phyloP scores from a whole-genome alignment of 192 early-diverging fungal genomes.

The Haplosporangium gracile region DNA sequence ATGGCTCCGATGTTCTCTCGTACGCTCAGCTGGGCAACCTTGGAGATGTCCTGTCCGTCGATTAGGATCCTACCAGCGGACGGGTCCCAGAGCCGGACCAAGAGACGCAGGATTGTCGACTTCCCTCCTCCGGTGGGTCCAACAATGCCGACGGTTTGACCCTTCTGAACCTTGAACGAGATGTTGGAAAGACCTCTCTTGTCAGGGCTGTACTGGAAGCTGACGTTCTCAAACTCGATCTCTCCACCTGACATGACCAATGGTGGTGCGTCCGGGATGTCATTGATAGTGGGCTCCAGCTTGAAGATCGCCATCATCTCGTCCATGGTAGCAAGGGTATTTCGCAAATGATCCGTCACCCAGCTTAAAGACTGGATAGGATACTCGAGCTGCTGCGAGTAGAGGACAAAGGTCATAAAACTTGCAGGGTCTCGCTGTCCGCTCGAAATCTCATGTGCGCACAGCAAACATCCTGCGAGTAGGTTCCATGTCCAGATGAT shows the following conservation, averaged over 20 bases:
- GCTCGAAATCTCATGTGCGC: constrained; percentile 75
- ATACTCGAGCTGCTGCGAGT: constrained; percentile 81
- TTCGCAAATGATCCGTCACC: neutral
- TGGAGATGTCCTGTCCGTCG: constrained; percentile 72
- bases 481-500: constrained; percentile 78
- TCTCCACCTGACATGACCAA: constrained; percentile 61
- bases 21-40: constrained; percentile 66
- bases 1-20: constrained; percentile 72
- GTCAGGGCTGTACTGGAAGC: constrained; percentile 70
- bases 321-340: constrained; percentile 82
- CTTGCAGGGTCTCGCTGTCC: constrained; percentile 78
- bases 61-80: constrained; percentile 65
- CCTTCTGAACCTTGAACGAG: constrained; percentile 66
- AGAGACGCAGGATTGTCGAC: constrained; percentile 56
- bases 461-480: constrained; percentile 75
- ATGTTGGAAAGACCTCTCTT: constrained; percentile 63
- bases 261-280: constrained; percentile 60
- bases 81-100: constrained; percentile 75
- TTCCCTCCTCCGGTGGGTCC: constrained; percentile 69
- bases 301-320: constrained; percentile 71
- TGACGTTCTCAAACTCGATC: constrained; percentile 72
- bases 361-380: constrained; percentile 58
- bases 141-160: constrained; percentile 74
- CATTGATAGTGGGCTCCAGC: constrained; percentile 60
- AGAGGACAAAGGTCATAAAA: constrained; percentile 84